Conservation (phyloP, 2,329 filamentous ascomycete genomes). For the Neocucurbitaria cava region DNA sequence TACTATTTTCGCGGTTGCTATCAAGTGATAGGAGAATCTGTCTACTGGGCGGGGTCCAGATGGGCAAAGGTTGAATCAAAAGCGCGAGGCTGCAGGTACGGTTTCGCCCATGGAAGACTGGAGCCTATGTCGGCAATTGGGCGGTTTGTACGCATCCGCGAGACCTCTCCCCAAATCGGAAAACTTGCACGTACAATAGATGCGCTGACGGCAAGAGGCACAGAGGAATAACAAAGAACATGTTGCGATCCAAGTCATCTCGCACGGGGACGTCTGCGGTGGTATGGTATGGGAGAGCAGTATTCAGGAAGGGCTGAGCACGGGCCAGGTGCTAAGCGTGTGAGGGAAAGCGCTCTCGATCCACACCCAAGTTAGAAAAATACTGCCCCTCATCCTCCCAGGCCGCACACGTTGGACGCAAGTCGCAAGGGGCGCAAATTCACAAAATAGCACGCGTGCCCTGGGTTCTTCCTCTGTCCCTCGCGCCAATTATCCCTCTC, state of each 20-base stretch:
- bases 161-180: neutral
- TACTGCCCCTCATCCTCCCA: conserved; percentile 21
- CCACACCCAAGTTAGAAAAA: conserved; percentile 22
- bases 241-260: neutral
- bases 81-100: conserved; percentile 14
- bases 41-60: neutral
- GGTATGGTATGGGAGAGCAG: neutral
- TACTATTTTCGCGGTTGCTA: neutral
- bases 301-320: neutral
- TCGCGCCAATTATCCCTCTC: conserved; percentile 16
- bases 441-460: conserved; percentile 20
- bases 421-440: conserved; percentile 34
- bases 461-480: conserved; percentile 11
- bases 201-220: neutral
- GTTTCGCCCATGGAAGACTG: neutral
- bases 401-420: conserved; percentile 35
- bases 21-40: neutral
- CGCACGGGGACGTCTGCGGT: neutral
- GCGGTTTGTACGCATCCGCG: neutral
- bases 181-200: neutral
- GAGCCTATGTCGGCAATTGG: neutral
- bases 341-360: conserved; percentile 20
- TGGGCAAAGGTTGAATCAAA: conserved; percentile 1
- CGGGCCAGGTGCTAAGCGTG: conserved; percentile 21
- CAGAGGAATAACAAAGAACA: neutral